Evolutionary conservation across 2,329 filamentous ascomycete species (phyloP).

Genomic region (Ascochyta pisi): DNA sequence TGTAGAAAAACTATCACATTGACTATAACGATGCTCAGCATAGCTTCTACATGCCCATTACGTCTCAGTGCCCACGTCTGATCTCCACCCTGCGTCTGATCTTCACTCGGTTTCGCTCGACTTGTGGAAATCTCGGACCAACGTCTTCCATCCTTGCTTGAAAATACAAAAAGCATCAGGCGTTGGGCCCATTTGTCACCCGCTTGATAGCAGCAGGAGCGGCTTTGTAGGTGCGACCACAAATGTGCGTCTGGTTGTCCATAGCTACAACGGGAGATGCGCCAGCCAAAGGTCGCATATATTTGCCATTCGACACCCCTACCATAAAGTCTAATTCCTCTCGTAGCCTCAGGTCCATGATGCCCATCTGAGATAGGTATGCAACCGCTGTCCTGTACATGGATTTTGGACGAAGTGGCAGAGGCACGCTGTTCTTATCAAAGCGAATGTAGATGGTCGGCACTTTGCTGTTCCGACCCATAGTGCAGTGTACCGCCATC

Average conservation of each 20-base stretch:
- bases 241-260: neutral
- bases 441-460: conserved; percentile 9
- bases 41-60: too few relatives aligned
- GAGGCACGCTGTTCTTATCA: neutral
- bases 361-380: neutral
- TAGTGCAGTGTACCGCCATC: conserved; percentile 1
- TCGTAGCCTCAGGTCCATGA: neutral
- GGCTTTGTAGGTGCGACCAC: neutral
- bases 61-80: too few relatives aligned
- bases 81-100: too few relatives aligned
- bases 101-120: too few relatives aligned
- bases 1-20: too few relatives aligned
- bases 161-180: too few relatives aligned
- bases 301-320: neutral
- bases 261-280: neutral
- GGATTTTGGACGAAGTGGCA: neutral
- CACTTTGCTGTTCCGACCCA: neutral
- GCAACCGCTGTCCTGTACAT: neutral
- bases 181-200: too few relatives aligned
- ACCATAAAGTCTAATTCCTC: conserved; percentile 2
- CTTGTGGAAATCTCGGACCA: too few relatives aligned
- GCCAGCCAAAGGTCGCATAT: neutral
- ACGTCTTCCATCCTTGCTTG: too few relatives aligned
- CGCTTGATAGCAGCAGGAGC: neutral
- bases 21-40: too few relatives aligned